Evolutionary conservation across 2,329 filamentous ascomycete species (phyloP).

Genomic region (Pseudogymnoascus sp.): DNA sequence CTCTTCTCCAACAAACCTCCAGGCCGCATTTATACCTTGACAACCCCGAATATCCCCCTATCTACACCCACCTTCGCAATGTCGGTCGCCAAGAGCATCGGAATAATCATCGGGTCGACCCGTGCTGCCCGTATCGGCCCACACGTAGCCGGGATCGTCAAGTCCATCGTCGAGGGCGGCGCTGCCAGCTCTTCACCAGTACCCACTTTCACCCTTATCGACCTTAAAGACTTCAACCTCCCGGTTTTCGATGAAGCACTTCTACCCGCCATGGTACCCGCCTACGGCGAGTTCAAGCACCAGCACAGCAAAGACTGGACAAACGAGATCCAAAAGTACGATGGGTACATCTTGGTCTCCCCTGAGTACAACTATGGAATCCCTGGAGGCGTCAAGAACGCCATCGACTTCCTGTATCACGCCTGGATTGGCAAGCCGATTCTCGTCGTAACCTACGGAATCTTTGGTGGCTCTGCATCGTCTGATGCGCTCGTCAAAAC

Average conservation of each 20-base stretch:
- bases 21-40: not conserved
- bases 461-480: conserved; percentile 31
- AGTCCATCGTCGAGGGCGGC: conserved; percentile 21
- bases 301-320: conserved; percentile 39
- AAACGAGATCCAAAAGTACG: conserved; percentile 34
- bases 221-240: conserved; percentile 33
- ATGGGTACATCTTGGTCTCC: conserved; percentile 41
- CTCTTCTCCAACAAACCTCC: not conserved
- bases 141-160: conserved; percentile 29
- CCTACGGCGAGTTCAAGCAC: conserved; percentile 29
- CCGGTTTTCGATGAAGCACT: conserved; percentile 38
- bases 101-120: conserved; percentile 31
- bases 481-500: conserved; percentile 24
- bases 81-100: conserved; percentile 14
- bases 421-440: conserved; percentile 49
- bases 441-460: conserved; percentile 46
- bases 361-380: conserved; percentile 50
- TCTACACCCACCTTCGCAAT: not conserved
- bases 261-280: conserved; percentile 32
- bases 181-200: conserved; percentile 12
- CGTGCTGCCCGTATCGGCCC: conserved; percentile 29
- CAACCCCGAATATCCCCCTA: not conserved
- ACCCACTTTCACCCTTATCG: conserved; percentile 26
- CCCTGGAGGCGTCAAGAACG: conserved; percentile 48
- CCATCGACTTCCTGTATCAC: conserved; percentile 51